Base-by-base conservation (phyloP, 2,329 filamentous ascomycete genomes). In the Cytospora leucostoma region DNA sequence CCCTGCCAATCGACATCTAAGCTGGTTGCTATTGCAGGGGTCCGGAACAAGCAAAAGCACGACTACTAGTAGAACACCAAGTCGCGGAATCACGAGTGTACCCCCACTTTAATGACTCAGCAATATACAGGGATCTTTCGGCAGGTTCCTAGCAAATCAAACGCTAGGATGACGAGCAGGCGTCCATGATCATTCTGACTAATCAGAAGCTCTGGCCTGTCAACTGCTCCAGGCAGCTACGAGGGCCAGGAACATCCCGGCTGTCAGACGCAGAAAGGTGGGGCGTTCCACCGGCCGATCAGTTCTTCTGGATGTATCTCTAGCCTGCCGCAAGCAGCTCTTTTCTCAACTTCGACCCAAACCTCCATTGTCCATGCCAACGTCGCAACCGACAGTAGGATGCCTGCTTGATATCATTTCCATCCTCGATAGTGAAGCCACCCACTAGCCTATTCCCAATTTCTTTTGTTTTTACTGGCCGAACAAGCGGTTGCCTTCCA, bases 11-110 rank as follows among this genome's bases (percentile, higher is more conserved):
- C 19, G 21, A 44, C 27, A 27, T 27, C 27, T 27, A 27, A 27
- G 4, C 27, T 27, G 27, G 52, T 21, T 32, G 37, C 37, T 32
- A 27, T 54, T 27, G 7, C 40, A 3, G 15, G 35, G 47, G 15
- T 13, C 55, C n/a, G n/a, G 21, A 32, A 17, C 27, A 38, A 59
- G 37, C 17, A 47, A 47, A 52, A 51, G 59, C 63, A 62, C 63
- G 63, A 62, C 63, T 56, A n/a, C n/a, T n/a, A n/a, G n/a, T n/a
- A 40, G 33, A 21, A 56, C 63, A 61, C 63, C 63, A 55, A 54
- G 59, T 65, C 59, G 62, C 59, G 59, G 34, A 13, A 13, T 19
- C 44, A 21, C n/a, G 44, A 27, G n/a, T 47, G 44, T 17, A 11
- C 44, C 40, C 38, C 40, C 7, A 19, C n/a, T 47, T 19, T 8